Percentiles rank a stretch among this genome's conserved stretches.
phyloP scores from a whole-genome alignment of 164 flowering plant genomes.

The Dillenia suffruticosa region DNA sequence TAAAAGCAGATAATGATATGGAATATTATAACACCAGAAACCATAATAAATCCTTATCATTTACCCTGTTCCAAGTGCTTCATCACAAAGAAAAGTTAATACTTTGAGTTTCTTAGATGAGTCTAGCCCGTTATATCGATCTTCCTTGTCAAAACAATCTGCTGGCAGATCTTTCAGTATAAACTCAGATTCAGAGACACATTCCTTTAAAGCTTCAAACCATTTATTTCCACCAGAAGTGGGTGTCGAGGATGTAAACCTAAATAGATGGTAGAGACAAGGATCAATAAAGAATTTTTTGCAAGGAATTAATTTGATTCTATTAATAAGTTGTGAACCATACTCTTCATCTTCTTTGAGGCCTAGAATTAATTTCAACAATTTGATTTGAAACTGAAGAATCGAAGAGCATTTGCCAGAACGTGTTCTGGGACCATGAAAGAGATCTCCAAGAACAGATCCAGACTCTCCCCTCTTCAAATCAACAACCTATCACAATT shows the following conservation, averaged over 20 bases:
- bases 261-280: slow-evolving; percentile 14
- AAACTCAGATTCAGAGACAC: slow-evolving; percentile 39
- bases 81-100: slow-evolving; percentile 73
- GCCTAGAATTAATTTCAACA: slow-evolving; percentile 51
- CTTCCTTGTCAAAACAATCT: slow-evolving; percentile 25
- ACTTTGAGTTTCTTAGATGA: slow-evolving; percentile 62
- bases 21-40: not conserved
- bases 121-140: slow-evolving; percentile 43
- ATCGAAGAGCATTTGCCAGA: slow-evolving; percentile 34
- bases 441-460: slow-evolving; percentile 55
- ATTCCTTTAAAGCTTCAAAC: slow-evolving; percentile 52
- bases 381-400: slow-evolving; percentile 44
- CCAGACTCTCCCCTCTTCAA: slow-evolving; percentile 63
- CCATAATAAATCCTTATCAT: slow-evolving; percentile 12
- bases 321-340: not conserved
- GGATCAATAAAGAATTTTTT: not conserved
- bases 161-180: slow-evolving; percentile 29
- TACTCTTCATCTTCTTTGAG: slow-evolving; percentile 46
- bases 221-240: slow-evolving; percentile 39
- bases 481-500: slow-evolving; percentile 46
- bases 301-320: not conserved
- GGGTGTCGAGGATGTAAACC: slow-evolving; percentile 27
- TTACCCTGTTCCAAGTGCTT: slow-evolving; percentile 70
- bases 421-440: slow-evolving; percentile 31
- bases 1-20: too few relatives aligned